Conservation (phyloP, 192 early-diverging fungal genomes). For the Endogone sp. region DNA sequence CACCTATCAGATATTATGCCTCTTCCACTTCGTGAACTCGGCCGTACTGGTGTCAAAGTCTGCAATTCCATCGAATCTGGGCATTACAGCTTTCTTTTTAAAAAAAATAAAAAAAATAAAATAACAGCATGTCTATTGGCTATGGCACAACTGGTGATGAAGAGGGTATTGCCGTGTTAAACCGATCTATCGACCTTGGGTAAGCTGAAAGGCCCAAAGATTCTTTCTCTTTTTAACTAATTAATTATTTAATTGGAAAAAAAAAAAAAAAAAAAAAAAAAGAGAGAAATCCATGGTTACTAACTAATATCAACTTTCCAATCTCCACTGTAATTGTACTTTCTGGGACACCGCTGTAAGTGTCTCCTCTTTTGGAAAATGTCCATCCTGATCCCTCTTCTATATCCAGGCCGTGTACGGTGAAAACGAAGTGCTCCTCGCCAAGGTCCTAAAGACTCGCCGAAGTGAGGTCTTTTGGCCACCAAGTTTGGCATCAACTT, state of each 20-base stretch:
- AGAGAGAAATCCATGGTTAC: too few species aligned
- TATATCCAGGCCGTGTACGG: conserved; percentile 38
- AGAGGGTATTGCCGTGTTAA: conserved; percentile 34
- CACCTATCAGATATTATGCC: too few species aligned
- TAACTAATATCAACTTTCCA: too few species aligned
- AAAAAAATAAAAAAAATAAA: too few species aligned
- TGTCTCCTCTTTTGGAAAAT: background rate
- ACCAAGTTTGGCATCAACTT: conserved; percentile 56
- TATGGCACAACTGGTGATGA: conserved; percentile 33
- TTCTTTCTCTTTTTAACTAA: too few species aligned
- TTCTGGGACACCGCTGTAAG: conserved; percentile 50
- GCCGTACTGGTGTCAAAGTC: conserved; percentile 30
- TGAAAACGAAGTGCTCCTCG: conserved; percentile 48
- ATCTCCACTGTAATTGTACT: too few species aligned
- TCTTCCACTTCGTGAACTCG: too few species aligned
- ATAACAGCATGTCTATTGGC: background rate
- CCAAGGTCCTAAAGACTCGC: conserved; percentile 39
- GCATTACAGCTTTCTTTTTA: too few species aligned
- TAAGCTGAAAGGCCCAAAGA: too few species aligned
- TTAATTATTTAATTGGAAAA: too few species aligned
- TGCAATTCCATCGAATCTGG: too few species aligned
- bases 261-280: too few species aligned
- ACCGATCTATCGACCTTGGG: conserved; percentile 49
- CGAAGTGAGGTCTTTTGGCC: conserved; percentile 53
- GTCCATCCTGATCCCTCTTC: background rate